Conservation (phyloP, 768 basidiomycete genomes). For the Kwoniella sp. region DNA sequence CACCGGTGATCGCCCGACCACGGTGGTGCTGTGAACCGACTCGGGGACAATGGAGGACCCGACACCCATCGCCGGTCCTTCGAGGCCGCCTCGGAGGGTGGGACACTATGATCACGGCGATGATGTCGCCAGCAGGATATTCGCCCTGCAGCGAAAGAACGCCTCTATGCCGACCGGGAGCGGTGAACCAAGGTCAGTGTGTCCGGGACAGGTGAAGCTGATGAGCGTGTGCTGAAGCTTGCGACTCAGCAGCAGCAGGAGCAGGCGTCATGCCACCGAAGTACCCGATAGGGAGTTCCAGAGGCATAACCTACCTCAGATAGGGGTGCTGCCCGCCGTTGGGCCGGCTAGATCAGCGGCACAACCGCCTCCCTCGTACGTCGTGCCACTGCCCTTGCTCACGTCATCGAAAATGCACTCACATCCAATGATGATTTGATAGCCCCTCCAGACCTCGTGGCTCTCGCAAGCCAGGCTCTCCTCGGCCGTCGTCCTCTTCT, state of each 20-base stretch:
- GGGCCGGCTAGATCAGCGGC: background rate
- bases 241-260: no score
- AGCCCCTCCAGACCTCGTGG: background rate
- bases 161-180: slow-evolving; percentile 49
- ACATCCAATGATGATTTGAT: background rate
- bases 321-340: slow-evolving; percentile 1
- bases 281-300: background rate
- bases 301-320: slow-evolving; percentile 4
- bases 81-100: slow-evolving; percentile 20
- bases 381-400: background rate
- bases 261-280: no score
- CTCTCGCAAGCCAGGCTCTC: slow-evolving; percentile 7
- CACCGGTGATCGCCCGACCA: no score
- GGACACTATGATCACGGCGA: slow-evolving; percentile 54
- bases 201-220: no score
- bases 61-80: slow-evolving; percentile 29
- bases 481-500: slow-evolving; percentile 1
- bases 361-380: background rate
- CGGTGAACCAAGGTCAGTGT: no score
- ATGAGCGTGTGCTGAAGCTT: no score
- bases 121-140: slow-evolving; percentile 62
- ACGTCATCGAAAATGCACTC: background rate
- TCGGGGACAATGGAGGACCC: slow-evolving; percentile 17
- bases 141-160: slow-evolving; percentile 65
- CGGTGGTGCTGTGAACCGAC: no score